These are phyloP conservation scores for Saprolegnia diclina DNA, from an alignment of 352 stramenopile species.

Conservation along the genomic window DNA sequence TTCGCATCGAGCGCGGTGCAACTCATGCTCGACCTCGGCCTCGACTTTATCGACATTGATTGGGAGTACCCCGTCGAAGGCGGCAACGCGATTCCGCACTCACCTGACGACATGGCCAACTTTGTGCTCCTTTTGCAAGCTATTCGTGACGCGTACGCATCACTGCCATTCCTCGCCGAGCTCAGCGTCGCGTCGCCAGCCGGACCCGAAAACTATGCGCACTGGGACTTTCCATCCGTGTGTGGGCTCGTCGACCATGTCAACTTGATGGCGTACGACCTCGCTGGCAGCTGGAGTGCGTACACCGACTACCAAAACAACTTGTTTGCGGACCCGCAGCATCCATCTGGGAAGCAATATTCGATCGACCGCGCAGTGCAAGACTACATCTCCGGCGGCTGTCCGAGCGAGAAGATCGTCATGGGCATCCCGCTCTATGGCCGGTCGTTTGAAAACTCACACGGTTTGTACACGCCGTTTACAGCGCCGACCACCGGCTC, in stretches of 20 bases:
- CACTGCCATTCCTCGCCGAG: constrained; percentile 7
- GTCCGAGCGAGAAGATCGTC: constrained; percentile 11
- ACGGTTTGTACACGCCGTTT: constrained; percentile 6
- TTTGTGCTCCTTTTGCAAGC: constrained; percentile 12
- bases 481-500: not conserved
- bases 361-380: constrained; percentile 2
- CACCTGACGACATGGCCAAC: constrained; percentile 11
- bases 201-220: not conserved
- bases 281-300: constrained; percentile 13
- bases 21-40: constrained; percentile 13
- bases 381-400: constrained; percentile 16
- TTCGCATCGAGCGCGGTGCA: constrained; percentile 2
- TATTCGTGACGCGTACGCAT: not conserved
- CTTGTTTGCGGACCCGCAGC: constrained; percentile 13
- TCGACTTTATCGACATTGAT: constrained; percentile 21
- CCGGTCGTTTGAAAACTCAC: constrained; percentile 12
- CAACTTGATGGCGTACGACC: constrained; percentile 21
- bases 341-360: not conserved
- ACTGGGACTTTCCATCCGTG: constrained; percentile 12
- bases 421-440: constrained; percentile 19
- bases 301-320: constrained; percentile 20
- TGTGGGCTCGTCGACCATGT: constrained; percentile 16
- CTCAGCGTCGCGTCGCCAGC: constrained; percentile 18
- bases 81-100: constrained; percentile 9
- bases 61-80: constrained; percentile 22